These are phyloP conservation scores for Coemansia sp. DNA, from an alignment of 192 early-diverging fungal genomes.

Conservation along the genomic window DNA sequence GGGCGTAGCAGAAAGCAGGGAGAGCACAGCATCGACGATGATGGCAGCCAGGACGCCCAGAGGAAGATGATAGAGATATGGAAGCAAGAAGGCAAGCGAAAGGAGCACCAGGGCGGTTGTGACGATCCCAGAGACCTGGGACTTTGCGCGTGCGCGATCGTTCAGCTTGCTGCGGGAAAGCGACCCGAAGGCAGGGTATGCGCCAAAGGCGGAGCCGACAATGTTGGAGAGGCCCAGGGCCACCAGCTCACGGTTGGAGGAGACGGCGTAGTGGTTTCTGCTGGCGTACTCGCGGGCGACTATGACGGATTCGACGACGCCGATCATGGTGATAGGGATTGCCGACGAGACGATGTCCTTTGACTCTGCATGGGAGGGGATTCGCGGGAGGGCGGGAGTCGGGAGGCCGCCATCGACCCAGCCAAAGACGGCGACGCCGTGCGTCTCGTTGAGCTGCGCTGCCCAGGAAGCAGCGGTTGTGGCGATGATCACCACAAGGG, in stretches of 20 bases:
- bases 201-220: conserved; percentile 75
- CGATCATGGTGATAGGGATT: conserved; percentile 91
- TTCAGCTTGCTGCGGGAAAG: conserved; percentile 92
- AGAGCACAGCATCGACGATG: conserved; percentile 79
- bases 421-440: conserved; percentile 81
- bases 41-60: conserved; percentile 78
- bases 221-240: conserved; percentile 91
- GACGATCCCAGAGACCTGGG: conserved; percentile 86
- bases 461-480: conserved; percentile 76
- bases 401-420: conserved; percentile 64
- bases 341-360: conserved; percentile 77
- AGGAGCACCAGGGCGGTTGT: conserved; percentile 73
- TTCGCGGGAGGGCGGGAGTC: conserved; percentile 57
- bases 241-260: conserved; percentile 95
- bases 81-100: conserved; percentile 80
- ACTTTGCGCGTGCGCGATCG: conserved; percentile 86
- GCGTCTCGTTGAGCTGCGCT: conserved; percentile 36
- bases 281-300: conserved; percentile 91
- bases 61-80: conserved; percentile 82
- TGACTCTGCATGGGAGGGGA: conserved; percentile 62
- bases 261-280: conserved; percentile 89
- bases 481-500: conserved; percentile 79
- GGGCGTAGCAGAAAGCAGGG: conserved; percentile 72
- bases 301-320: conserved; percentile 96
- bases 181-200: conserved; percentile 83